Evolutionary conservation across 2,329 filamentous ascomycete genomes (phyloP).

Genomic region (Nigrospora oryzae): DNA sequence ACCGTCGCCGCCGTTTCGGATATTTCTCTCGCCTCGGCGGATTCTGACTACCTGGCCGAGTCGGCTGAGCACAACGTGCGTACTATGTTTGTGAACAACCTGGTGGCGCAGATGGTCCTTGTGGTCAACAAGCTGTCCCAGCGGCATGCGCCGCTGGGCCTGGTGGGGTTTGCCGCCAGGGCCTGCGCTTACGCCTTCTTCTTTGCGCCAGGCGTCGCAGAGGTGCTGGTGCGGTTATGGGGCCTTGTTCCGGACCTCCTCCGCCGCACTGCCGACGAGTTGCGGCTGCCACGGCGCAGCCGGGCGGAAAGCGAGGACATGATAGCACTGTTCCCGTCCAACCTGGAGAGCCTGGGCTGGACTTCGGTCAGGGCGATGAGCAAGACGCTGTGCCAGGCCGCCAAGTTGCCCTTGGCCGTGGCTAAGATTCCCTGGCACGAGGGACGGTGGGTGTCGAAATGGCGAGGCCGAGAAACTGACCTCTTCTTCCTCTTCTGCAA

Average conservation of each 20-base stretch:
- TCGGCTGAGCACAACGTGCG: conserved; percentile 84
- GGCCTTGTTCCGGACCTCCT: conserved; percentile 59
- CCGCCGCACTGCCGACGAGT: conserved; percentile 62
- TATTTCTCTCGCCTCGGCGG: conserved; percentile 56
- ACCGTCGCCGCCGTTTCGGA: conserved; percentile 50
- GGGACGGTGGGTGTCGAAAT: conserved; percentile 75
- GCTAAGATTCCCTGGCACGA: conserved; percentile 74
- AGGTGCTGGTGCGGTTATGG: conserved; percentile 78
- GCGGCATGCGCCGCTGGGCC: conserved; percentile 54
- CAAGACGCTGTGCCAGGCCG: conserved; percentile 54
- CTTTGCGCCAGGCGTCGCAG: conserved; percentile 79
- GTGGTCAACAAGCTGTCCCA: conserved; percentile 85
- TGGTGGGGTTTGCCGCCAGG: conserved; percentile 83
- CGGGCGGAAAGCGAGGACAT: conserved; percentile 55
- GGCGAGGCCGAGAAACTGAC: conserved; percentile 82
- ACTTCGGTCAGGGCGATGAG: conserved; percentile 39
- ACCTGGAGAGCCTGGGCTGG: conserved; percentile 50
- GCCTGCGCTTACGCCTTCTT: conserved; percentile 90
- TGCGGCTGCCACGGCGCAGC: conserved; percentile 51
- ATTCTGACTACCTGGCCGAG: conserved; percentile 37
- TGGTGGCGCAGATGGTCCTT: conserved; percentile 75
- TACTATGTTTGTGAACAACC: conserved; percentile 76
- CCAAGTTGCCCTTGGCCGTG: conserved; percentile 57
- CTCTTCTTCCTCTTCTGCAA: conserved; percentile 89
- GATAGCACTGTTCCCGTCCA: conserved; percentile 60